phyloP scores from a whole-genome alignment of 1,284 basidiomycete genomes.

The Trametes sp. region DNA sequence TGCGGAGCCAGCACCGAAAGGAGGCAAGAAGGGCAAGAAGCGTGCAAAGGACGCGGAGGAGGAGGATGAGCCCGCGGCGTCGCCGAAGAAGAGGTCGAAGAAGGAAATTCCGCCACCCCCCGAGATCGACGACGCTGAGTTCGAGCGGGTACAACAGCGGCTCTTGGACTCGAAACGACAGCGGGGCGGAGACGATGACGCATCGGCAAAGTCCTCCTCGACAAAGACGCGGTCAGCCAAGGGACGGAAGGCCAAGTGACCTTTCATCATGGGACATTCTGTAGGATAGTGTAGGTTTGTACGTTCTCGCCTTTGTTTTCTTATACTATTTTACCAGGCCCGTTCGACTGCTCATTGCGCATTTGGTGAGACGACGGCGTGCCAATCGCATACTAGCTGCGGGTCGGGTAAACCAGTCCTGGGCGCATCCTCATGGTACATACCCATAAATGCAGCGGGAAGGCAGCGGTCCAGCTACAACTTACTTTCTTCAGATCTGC shows the following conservation, averaged over 20 bases:
- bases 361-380: neutral
- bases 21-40: conserved; percentile 60
- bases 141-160: conserved; percentile 67
- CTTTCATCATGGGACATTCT: conserved; percentile 4
- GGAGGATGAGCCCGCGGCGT: conserved; percentile 50
- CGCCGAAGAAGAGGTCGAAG: conserved; percentile 60
- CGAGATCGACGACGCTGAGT: conserved; percentile 75
- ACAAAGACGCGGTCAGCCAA: conserved; percentile 29
- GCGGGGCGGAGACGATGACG: conserved; percentile 43
- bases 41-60: conserved; percentile 48
- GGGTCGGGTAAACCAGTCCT: neutral
- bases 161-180: conserved; percentile 56
- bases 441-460: neutral
- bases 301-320: conserved; percentile 10
- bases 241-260: conserved; percentile 32
- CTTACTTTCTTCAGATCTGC: too few relatives aligned
- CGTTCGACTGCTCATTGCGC: neutral
- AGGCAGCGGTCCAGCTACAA: too few relatives aligned
- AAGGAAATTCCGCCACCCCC: conserved; percentile 50
- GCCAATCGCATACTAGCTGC: neutral
- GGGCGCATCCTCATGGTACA: neutral
- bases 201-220: conserved; percentile 13
- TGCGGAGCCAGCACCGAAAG: conserved; percentile 45
- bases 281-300: conserved; percentile 27
- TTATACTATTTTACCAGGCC: conserved; percentile 7